phyloP scores from a whole-genome alignment of 805 yeast genomes.

The Pichia scutulata region DNA sequence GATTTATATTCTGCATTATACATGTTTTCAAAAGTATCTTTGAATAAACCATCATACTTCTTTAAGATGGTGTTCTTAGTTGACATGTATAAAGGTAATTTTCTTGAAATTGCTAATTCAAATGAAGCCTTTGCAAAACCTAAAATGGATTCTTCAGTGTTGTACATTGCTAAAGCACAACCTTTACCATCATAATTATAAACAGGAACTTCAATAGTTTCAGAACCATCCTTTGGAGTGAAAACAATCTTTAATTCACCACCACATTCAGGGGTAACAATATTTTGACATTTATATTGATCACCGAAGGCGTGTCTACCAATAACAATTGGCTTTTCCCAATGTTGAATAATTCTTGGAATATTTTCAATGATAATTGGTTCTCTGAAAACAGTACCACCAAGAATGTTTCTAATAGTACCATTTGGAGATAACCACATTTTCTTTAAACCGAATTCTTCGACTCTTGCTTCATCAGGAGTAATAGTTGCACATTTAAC shows the following conservation, averaged over 20 bases:
- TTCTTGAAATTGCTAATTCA: constrained; percentile 73
- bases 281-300: constrained; percentile 90
- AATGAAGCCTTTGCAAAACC: constrained; percentile 94
- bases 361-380: constrained; percentile 84
- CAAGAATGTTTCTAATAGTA: constrained; percentile 88
- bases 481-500: constrained; percentile 98
- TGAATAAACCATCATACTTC: constrained; percentile 90
- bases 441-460: constrained; percentile 83
- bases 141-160: constrained; percentile 82
- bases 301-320: constrained; percentile 98
- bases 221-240: constrained; percentile 61
- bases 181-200: constrained; percentile 66
- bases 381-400: constrained; percentile 96
- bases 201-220: constrained; percentile 49
- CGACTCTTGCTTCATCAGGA: constrained; percentile 94
- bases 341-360: constrained; percentile 82
- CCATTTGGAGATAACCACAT: constrained; percentile 99
- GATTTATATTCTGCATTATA: constrained; percentile 63
- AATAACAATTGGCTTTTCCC: constrained; percentile 94
- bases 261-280: constrained; percentile 63
- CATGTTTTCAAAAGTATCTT: constrained; percentile 81
- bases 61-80: constrained; percentile 94
- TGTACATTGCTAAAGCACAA: constrained; percentile 90
- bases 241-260: constrained; percentile 74
- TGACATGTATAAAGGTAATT: constrained; percentile 74